Evolutionary conservation across 108 stramenopile genomes (phyloP), one percentile per base, ranked within the genome.

Genomic region (Stephanodiscus minutulus): DNA sequence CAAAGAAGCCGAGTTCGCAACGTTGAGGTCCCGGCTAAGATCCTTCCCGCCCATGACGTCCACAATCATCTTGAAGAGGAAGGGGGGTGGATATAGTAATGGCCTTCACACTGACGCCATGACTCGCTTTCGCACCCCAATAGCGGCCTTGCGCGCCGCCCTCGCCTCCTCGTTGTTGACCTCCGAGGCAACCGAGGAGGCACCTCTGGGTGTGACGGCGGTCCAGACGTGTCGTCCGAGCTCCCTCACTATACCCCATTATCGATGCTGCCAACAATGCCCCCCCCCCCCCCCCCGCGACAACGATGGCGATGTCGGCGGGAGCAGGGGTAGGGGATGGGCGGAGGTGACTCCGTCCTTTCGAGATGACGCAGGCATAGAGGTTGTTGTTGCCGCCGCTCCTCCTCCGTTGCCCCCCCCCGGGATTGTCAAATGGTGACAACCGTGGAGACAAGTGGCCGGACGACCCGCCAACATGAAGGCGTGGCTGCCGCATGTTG

Each of bases 51-150:
- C 31, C 27, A 73, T 18, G 25, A 65, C 58, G 47, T 74, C 74
- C 27, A 74, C 59, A 18, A 74, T 25, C 56, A 66, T 52, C 68
- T 74, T 74, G 74, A 74, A 74, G 0, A 74, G 47, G 36, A 73
- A 73, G 2, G 72, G n/a, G 72, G 21, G 72, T 73, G 17, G 72
- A 53, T 20, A 73, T 73, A 15, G 72, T 73, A 0, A 59, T n/a
- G 2, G 28, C 54, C 28, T 73, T 73, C 44, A 25, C 2, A 64
- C 20, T 4, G 54, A 73, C 13, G 64, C 55, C 17, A 73, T 18
- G 47, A 72, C 70, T 10, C 70, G 60, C 25, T 1, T 41, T 21
- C 70, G 70, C 24, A 72, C 53, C 6, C 4, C 12, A 2, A 62
- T n/a, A 0, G 70, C 70, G 47, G 52, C 25, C 6, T 17, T 15